Evolutionary conservation across 2,329 filamentous ascomycete genomes (phyloP).

Genomic region (Scorias spongiosa): DNA sequence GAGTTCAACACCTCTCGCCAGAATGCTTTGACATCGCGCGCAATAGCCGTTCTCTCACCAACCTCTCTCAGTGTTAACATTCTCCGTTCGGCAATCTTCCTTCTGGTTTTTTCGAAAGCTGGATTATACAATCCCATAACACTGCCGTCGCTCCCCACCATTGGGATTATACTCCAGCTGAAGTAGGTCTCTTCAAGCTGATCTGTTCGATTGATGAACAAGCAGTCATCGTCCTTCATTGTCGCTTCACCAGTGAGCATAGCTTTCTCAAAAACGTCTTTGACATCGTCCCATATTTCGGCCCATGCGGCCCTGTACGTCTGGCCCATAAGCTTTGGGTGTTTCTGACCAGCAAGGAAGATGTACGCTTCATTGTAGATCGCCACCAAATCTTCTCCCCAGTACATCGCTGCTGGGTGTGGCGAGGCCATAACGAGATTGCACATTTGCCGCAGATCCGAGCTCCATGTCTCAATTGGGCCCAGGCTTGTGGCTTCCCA

Average conservation of each 20-base stretch:
- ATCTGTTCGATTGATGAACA: slow-evolving; percentile 55
- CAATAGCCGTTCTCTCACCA: slow-evolving; percentile 57
- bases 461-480: slow-evolving; percentile 54
- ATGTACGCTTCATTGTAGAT: slow-evolving; percentile 64
- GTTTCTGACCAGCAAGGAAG: slow-evolving; percentile 58
- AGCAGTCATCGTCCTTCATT: slow-evolving; percentile 69
- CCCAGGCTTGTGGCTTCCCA: slow-evolving; percentile 62
- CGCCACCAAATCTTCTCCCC: slow-evolving; percentile 53
- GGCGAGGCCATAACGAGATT: slow-evolving; percentile 71
- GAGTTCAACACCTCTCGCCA: slow-evolving; percentile 57
- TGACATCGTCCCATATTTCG: slow-evolving; percentile 60
- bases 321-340: slow-evolving; percentile 60
- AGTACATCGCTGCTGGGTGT: slow-evolving; percentile 54
- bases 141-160: slow-evolving; percentile 58
- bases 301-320: slow-evolving; percentile 53
- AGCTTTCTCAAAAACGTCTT: slow-evolving; percentile 52
- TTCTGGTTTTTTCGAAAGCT: slow-evolving; percentile 64
- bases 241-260: slow-evolving; percentile 58
- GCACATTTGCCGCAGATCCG: slow-evolving; percentile 60
- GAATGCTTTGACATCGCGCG: slow-evolving; percentile 57
- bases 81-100: slow-evolving; percentile 62
- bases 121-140: slow-evolving; percentile 67
- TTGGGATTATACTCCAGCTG: slow-evolving; percentile 66
- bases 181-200: slow-evolving; percentile 70
- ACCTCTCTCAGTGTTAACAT: slow-evolving; percentile 69